phyloP scores from a whole-genome alignment of 768 basidiomycete genomes.

The Jaapia argillacea region DNA sequence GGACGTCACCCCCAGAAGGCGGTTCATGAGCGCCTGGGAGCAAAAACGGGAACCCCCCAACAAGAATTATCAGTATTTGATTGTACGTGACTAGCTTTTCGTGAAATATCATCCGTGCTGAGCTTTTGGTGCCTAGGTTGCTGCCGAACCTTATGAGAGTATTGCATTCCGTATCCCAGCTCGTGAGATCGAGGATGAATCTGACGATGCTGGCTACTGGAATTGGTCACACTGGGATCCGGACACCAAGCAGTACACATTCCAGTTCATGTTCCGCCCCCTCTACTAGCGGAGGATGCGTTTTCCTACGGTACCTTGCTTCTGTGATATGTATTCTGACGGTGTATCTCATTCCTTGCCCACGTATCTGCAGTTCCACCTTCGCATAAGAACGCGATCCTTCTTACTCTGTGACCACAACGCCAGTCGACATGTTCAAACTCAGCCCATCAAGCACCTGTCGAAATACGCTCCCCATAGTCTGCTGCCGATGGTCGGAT shows the following conservation, averaged over 20 bases:
- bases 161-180: constrained; percentile 99
- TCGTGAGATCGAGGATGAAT: constrained; percentile 92
- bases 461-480: too few relatives aligned
- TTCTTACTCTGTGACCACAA: too few relatives aligned
- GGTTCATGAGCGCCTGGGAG: constrained; percentile 98
- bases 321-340: not conserved
- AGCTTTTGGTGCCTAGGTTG: constrained; percentile 49
- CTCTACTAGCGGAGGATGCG: not conserved
- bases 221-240: constrained; percentile 99
- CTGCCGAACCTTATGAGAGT: constrained; percentile 98
- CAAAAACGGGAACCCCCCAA: constrained; percentile 93
- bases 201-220: constrained; percentile 84
- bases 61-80: constrained; percentile 94
- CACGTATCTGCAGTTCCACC: too few relatives aligned
- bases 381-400: too few relatives aligned
- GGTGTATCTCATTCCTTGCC: not conserved
- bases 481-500: too few relatives aligned
- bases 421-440: too few relatives aligned
- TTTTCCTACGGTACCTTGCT: not conserved
- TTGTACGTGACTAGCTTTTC: too few relatives aligned
- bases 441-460: too few relatives aligned
- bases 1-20: constrained; percentile 71
- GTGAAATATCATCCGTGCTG: not conserved
- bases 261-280: constrained; percentile 92
- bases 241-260: constrained; percentile 97